Percentiles rank a stretch among this genome's conserved stretches.
phyloP scores from a whole-genome alignment of 768 basidiomycete genomes.

The Amanita fuliginea region DNA sequence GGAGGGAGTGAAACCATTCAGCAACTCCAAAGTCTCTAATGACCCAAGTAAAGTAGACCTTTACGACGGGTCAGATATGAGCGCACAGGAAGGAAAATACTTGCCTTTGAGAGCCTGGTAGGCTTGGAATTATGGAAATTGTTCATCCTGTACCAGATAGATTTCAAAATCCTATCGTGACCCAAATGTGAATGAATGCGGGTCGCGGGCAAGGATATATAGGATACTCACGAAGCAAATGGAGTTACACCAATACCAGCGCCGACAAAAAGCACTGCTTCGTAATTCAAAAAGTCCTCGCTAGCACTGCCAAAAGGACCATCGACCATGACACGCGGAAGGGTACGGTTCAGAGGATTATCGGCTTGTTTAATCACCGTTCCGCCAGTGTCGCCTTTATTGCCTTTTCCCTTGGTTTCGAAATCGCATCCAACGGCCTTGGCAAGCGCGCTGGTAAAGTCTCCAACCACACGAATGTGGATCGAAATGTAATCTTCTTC shows the following conservation, averaged over 20 bases:
- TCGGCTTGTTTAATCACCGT: constrained; percentile 47
- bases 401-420: constrained; percentile 39
- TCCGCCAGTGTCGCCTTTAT: constrained; percentile 41
- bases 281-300: constrained; percentile 86
- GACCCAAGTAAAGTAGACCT: constrained; percentile 91
- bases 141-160: constrained; percentile 96
- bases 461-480: constrained; percentile 87
- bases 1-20: constrained; percentile 90
- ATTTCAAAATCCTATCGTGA: constrained; percentile 61
- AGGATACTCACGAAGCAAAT: constrained; percentile 72
- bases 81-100: not conserved
- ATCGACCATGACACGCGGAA: constrained; percentile 93
- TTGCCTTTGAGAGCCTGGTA: constrained; percentile 76
- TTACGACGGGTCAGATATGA: not conserved
- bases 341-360: constrained; percentile 54
- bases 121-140: constrained; percentile 63
- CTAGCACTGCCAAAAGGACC: constrained; percentile 90
- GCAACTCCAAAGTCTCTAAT: constrained; percentile 86
- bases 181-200: not conserved
- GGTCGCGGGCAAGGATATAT: not conserved
- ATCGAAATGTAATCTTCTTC: constrained; percentile 94
- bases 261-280: constrained; percentile 82
- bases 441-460: constrained; percentile 80
- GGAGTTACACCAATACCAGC: constrained; percentile 97
- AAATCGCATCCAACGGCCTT: constrained; percentile 80